A percentile compares a stretch with the other conserved stretches of the same genome.
These are phyloP conservation scores for Tolypocladium tropicale DNA, from an alignment of 2,329 filamentous ascomycete species.

Conservation along the genomic window DNA sequence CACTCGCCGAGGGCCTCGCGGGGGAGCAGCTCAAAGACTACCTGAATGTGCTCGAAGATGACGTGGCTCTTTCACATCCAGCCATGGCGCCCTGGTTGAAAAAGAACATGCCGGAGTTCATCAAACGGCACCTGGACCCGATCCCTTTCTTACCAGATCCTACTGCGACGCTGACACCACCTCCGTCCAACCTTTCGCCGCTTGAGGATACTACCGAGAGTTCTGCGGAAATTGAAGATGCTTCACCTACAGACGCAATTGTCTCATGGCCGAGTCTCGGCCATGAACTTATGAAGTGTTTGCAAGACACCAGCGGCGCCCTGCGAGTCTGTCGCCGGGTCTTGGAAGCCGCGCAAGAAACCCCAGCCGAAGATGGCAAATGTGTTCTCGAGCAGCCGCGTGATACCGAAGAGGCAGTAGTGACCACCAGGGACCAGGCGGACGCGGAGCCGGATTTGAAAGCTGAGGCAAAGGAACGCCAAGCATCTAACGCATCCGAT, in stretches of 20 bases:
- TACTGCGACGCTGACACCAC: conserved; percentile 26
- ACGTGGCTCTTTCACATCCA: conserved; percentile 49
- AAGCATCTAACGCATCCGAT: conserved; percentile 10
- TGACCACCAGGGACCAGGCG: background rate
- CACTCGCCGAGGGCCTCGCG: conserved; percentile 51
- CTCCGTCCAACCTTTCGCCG: conserved; percentile 8
- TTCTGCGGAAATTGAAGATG: background rate
- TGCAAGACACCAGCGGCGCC: conserved; percentile 17
- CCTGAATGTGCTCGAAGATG: conserved; percentile 42
- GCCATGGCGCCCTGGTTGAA: conserved; percentile 47
- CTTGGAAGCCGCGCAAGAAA: conserved; percentile 13
- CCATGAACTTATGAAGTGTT: conserved; percentile 19
- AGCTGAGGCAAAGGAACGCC: conserved; percentile 11
- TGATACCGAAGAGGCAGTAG: background rate
- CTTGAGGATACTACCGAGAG: background rate
- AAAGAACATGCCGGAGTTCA: conserved; percentile 36
- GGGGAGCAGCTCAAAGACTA: conserved; percentile 51
- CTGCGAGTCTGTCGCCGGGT: conserved; percentile 19
- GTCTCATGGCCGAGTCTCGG: conserved; percentile 24
- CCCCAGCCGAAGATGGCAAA: conserved; percentile 13
- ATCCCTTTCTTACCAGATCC: conserved; percentile 51
- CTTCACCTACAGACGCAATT: conserved; percentile 5
- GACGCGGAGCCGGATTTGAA: background rate
- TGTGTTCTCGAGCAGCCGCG: conserved; percentile 4
- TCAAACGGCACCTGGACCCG: conserved; percentile 48